Conservation (phyloP, 2,329 filamentous ascomycete species). For the Dactylonectria estremocensis region DNA sequence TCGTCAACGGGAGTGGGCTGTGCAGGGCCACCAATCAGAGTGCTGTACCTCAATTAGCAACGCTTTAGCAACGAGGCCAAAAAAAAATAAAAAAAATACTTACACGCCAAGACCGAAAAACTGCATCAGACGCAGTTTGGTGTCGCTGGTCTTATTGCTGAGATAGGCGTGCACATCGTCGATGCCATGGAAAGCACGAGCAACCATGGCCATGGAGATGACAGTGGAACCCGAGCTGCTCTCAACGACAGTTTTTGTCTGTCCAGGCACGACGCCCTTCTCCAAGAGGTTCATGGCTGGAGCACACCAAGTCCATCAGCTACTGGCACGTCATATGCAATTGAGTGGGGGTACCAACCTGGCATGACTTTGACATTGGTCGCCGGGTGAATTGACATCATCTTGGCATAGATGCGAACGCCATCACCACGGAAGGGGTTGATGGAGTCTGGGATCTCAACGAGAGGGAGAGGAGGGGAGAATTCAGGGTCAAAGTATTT, state of each 20-base stretch:
- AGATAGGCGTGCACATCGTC: constrained; percentile 60
- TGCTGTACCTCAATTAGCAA: constrained; percentile 41
- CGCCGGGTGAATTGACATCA: constrained; percentile 74
- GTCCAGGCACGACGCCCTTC: constrained; percentile 59
- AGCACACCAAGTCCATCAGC: constrained; percentile 31
- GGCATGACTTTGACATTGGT: constrained; percentile 76
- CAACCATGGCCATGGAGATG: constrained; percentile 66
- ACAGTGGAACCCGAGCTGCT: constrained; percentile 75
- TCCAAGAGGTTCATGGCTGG: constrained; percentile 64
- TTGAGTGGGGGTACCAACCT: constrained; percentile 52
- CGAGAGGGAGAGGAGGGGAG: constrained; percentile 70
- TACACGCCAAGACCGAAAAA: constrained; percentile 55
- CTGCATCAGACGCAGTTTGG: constrained; percentile 52
- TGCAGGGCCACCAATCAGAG: constrained; percentile 52
- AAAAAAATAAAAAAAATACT: constrained; percentile 41
- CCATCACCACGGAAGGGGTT: constrained; percentile 71
- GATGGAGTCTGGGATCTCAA: constrained; percentile 70
- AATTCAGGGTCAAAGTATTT: constrained; percentile 73
- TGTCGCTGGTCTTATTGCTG: constrained; percentile 63
- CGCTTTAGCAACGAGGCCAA: too few relatives aligned
- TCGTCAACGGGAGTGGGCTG: constrained; percentile 53
- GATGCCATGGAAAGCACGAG: constrained; percentile 56
- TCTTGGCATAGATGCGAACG: constrained; percentile 75
- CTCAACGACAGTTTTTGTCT: constrained; percentile 70
- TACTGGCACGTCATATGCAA: neutral